Evolutionary conservation across 2,329 filamentous ascomycete species (phyloP).

Genomic region (Fulvia fulva): DNA sequence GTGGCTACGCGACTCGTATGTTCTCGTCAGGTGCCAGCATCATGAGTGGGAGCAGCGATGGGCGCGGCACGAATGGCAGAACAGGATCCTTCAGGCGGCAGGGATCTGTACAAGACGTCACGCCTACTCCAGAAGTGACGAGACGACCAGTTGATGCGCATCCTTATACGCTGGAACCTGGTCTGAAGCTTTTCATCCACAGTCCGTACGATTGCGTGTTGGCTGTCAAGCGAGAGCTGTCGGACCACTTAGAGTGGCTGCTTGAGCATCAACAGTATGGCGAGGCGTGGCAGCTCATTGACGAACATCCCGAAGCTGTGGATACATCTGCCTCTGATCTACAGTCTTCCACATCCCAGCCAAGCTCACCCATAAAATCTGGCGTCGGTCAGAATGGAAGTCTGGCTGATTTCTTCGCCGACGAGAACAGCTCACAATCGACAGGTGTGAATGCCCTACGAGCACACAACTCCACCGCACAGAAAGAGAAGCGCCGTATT

Average conservation of each 20-base stretch:
- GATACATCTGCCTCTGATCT: conserved; percentile 37
- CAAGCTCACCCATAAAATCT: conserved; percentile 43
- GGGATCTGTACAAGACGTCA: conserved; percentile 33
- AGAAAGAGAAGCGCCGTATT: conserved; percentile 84
- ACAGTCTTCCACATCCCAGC: conserved; percentile 33
- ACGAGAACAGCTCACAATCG: conserved; percentile 54
- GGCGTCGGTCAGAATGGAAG: conserved; percentile 27
- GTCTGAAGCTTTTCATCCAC: conserved; percentile 85
- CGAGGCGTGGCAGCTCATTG: conserved; percentile 82
- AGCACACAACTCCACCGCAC: conserved; percentile 54
- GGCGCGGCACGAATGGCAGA: conserved; percentile 33
- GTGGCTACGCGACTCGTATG: conserved; percentile 78
- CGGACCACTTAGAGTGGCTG: conserved; percentile 83
- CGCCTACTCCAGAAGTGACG: conserved; percentile 24
- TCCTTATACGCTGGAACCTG: conserved; percentile 51
- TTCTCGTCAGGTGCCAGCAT: conserved; percentile 85
- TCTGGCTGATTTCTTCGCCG: conserved; percentile 51
- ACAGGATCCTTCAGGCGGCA: conserved; percentile 28
- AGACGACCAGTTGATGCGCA: conserved; percentile 35
- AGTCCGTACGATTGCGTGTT: conserved; percentile 97
- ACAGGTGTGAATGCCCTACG: conserved; percentile 21
- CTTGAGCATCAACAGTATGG: conserved; percentile 76
- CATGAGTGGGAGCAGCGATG: conserved; percentile 41
- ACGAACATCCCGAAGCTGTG: conserved; percentile 75
- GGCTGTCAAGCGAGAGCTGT: conserved; percentile 78